phyloP scores from a whole-genome alignment of 768 basidiomycete genomes.

The Sarcodon sp. region DNA sequence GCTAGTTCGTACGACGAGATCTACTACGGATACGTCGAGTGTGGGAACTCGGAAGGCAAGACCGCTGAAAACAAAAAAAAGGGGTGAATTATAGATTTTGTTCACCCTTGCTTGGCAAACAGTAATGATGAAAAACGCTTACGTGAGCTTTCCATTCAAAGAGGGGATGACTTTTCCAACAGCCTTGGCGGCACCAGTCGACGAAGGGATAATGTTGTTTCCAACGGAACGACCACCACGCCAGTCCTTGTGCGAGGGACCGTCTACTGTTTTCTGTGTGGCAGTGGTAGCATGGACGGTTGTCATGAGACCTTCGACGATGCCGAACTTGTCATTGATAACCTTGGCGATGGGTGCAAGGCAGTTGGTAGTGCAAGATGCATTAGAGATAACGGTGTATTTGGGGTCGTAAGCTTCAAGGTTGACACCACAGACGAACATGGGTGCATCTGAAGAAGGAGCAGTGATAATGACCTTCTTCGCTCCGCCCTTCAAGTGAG shows the following conservation, averaged over 20 bases:
- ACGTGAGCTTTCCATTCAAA: conserved; percentile 98
- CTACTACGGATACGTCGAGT: conserved; percentile 93
- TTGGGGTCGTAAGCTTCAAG: conserved; percentile 83
- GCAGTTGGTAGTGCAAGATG: conserved; percentile 99
- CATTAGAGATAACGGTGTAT: conserved; percentile 93
- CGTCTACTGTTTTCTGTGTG: conserved; percentile 92
- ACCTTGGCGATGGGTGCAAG: conserved; percentile 98
- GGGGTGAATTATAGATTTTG: conserved; percentile 2
- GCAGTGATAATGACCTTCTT: conserved; percentile 99
- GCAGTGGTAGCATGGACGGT: conserved; percentile 96
- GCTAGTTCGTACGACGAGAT: conserved; percentile 88
- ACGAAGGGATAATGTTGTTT: conserved; percentile 99
- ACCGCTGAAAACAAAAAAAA: conserved; percentile 56
- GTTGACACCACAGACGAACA: conserved; percentile 95
- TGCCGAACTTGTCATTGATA: conserved; percentile 92
- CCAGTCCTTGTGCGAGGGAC: conserved; percentile 94
- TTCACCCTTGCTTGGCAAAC: background rate
- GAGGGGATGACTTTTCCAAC: conserved; percentile 96
- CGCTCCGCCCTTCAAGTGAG: conserved; percentile 95
- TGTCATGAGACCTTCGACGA: conserved; percentile 96
- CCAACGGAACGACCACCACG: conserved; percentile 92
- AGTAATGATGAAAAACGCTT: conserved; percentile 16
- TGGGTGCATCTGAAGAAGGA: conserved; percentile 92
- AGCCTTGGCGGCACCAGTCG: conserved; percentile 98
- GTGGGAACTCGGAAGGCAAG: conserved; percentile 97